Evolutionary conservation across 176 grass and related monocot genomes (phyloP), one percentile per base, ranked within the genome.

Genomic region (Poa annua): DNA sequence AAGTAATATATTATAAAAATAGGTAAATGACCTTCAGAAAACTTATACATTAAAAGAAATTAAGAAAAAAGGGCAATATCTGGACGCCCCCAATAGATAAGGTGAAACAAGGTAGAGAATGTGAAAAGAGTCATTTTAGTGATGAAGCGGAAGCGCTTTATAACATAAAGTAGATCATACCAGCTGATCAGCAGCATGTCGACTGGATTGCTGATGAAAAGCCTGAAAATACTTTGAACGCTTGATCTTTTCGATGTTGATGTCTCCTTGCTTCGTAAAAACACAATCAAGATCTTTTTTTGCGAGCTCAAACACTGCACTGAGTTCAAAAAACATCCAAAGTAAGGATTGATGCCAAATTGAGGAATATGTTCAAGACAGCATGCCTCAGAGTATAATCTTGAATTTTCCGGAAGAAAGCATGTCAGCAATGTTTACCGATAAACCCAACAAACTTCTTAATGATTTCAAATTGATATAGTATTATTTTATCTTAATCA

Each of bases 241-340:
- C 77, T 91, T 88, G 70, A 95, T 90, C 87, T 90, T 98, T 84
- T 93, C 96, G 36, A 91, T 75, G 86, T 77, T 72, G 67, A 83
- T 75, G 78, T 87, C 89, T 69, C 90, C 90, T 71, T 44, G 82
- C 82, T 86, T 94, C 4, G 61, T 17, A 88, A 98, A 95, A 45
- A 91, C 66, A 85, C 87, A 82, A 16, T 77, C 66, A 19, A 64
- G 86, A 85, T 91, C 90, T 75, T 74, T 92, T 82, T 82, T 85
- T 86, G 96, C 83, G 17, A 91, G 72, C 68, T 91, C 82, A 93
- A 98, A 98, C 14, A 56, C 96, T 82, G 83, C 75, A 79, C 96
- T 98, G 90, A 88, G 88, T 34, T 63, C 64, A 85, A 81, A 80
- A 11, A 11, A 61, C 24, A 84, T 74, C 41, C 73, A 83, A 62